Conservation (phyloP, 2,329 filamentous ascomycete species). For the Cylindrodendrum hubeiense region DNA sequence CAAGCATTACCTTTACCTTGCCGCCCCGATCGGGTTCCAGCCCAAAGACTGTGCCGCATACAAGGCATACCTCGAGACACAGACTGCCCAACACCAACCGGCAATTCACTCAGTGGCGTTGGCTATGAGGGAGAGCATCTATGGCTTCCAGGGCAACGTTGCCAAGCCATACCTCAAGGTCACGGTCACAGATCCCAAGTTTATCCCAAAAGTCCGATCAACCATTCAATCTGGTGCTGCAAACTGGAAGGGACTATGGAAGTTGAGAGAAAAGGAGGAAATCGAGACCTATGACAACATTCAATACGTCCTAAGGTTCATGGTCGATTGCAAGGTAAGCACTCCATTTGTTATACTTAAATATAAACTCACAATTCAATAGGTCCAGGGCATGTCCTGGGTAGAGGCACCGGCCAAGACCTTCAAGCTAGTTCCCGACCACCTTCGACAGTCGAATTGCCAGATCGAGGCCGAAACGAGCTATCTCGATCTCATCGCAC, state of each 20-base stretch:
- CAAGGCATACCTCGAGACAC: constrained; percentile 83
- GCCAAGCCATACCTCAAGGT: constrained; percentile 95
- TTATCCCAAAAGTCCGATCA: constrained; percentile 80
- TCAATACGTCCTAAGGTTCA: constrained; percentile 94
- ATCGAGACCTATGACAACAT: constrained; percentile 96
- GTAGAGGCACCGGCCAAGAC: constrained; percentile 83
- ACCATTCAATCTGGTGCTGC: constrained; percentile 80
- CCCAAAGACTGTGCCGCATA: constrained; percentile 83
- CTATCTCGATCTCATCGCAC: constrained; percentile 86
- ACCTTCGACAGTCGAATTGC: constrained; percentile 87
- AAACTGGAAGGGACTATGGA: constrained; percentile 95
- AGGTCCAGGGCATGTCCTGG: constrained; percentile 97
- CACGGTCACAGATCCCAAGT: constrained; percentile 89
- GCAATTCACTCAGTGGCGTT: constrained; percentile 86
- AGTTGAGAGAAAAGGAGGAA: constrained; percentile 73
- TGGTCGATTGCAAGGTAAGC: constrained; percentile 91
- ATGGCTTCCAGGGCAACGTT: constrained; percentile 92
- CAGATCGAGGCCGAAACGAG: constrained; percentile 93
- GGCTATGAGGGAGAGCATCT: constrained; percentile 89
- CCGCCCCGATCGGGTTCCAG: constrained; percentile 85
- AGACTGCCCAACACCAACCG: constrained; percentile 79
- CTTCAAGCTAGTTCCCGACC: constrained; percentile 76
- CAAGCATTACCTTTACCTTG: constrained; percentile 94
- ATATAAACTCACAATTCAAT: constrained; percentile 32
- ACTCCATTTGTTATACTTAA: too few species aligned